Base-by-base conservation (phyloP, 73 alveolate genomes). In the Blepharisma stoltei region DNA sequence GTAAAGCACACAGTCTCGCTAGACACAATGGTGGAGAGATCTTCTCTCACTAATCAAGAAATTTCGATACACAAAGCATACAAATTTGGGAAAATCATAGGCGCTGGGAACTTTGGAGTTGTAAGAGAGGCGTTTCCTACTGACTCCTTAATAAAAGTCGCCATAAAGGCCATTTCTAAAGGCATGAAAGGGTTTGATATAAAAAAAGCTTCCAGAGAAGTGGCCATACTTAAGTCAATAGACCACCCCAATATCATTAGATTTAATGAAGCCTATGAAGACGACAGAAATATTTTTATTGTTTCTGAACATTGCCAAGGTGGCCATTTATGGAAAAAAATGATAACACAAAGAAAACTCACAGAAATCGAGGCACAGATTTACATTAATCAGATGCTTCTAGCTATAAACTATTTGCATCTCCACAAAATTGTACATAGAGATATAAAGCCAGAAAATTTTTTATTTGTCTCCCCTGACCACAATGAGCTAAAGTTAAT, bases 401-500 rank as follows among this genome's bases (percentile, higher is more conserved):
- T 38, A 60, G 79, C 54, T 38, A 8, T 69, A 44, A 69, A 69
- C 11, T 69, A 69, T 69, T 43, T 69, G 11, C 79, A 69, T 43
- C 14, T n/a, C 0, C 9, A 23, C 2, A 69, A 69, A n/a, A 43
- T 69, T 9, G 45, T 69, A 71, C 79, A 69, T 43, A 18, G 79
- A 69, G 79, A 69, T 5, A 7, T 69, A 14, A 18, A 43, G 11
- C 79, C 45, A 44, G 45, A 69, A 9, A 69, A 69, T 37, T 43
- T 69, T n/a, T n/a, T 69, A n/a, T 52, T 52, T n/a, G 18, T 52
- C 32, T 52, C 67, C 2, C 23, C 67, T 1, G 23, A 52, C 23
- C 67, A 14, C 3, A 52, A 3, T 52, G 67, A 52, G 23, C 18
- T 52, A 52, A 93, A 93, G 86, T 77, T 93, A 81, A 93, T 93